Base-by-base conservation (phyloP, 2,329 filamentous ascomycete genomes). In the Basipetospora chlamydospora region DNA sequence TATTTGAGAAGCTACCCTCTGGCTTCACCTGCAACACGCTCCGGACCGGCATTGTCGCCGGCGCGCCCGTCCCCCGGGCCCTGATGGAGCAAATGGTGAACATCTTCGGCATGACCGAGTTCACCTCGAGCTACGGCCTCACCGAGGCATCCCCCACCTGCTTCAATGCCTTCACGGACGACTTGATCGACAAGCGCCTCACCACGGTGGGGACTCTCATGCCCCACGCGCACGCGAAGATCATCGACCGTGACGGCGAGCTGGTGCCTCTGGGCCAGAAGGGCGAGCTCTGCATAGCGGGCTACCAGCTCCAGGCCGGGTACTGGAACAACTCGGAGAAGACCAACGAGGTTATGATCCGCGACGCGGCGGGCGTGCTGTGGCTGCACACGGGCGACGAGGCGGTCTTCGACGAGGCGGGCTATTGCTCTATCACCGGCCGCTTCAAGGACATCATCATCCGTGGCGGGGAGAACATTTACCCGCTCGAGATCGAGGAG, bases 401-500 rank as follows among this genome's bases (percentile, higher is more conserved):
- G 43, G 68, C 83, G 23, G 63, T 77, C 6, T 73, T 77, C 39
- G 78, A 84, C 40, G 68, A 73, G 23, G 57, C 73, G 7, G 80
- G 78, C 0, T 82, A 81, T 49, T 83, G 78, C 45, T 66, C 63
- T 6, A 84, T 86, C 45, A 85, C 80, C 0, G 80, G 80, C 1
- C 63, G 80, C 15, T 82, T 83, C 57, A 85, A 85, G 58, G 80
- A 86, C 41, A 83, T 85, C 25, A 83, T 85, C 40, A 85, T 85
- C 41, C 63, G 80, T 47, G 80, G 78, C 38, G 79, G 79, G 33
- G 78, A 83, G 54, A 84, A 84, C 54, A 71, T 67, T 51, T 81
- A 83, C 49, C 80, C 80, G 1, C 65, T 83, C 16, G 79, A 85
- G 50, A 82, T 84, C 41, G 80, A 85, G 54, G 77, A 82, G 52